phyloP scores from a whole-genome alignment of 2,329 filamentous ascomycete genomes.

The Alternaria ethzedia region DNA sequence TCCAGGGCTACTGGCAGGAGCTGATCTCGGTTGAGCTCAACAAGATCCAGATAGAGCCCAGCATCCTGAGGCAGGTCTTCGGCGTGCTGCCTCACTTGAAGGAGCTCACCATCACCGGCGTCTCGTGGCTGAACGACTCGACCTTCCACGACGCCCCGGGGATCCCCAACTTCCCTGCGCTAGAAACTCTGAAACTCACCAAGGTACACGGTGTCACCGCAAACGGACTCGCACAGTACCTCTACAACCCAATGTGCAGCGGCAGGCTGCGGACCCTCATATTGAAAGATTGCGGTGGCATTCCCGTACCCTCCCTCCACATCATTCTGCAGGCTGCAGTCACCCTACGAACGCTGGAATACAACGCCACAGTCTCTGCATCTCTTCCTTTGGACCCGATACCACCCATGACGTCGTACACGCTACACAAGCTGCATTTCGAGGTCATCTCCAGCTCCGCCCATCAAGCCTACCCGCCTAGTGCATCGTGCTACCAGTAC shows the following conservation, averaged over 20 bases:
- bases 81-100: slow-evolving; percentile 70
- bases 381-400: slow-evolving; percentile 64
- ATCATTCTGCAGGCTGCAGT: slow-evolving; percentile 65
- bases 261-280: slow-evolving; percentile 70
- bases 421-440: slow-evolving; percentile 76
- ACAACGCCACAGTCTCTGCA: slow-evolving; percentile 62
- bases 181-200: slow-evolving; percentile 75
- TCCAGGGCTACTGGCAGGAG: slow-evolving; percentile 70
- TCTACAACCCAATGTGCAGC: slow-evolving; percentile 63
- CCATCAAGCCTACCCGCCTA: slow-evolving; percentile 61
- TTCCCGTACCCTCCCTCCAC: slow-evolving; percentile 68
- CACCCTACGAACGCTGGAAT: slow-evolving; percentile 64
- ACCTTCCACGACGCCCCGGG: slow-evolving; percentile 72
- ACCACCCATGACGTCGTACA: slow-evolving; percentile 70
- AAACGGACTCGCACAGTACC: slow-evolving; percentile 71
- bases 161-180: slow-evolving; percentile 74
- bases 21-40: slow-evolving; percentile 77
- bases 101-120: slow-evolving; percentile 75
- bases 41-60: slow-evolving; percentile 72
- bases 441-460: slow-evolving; percentile 74
- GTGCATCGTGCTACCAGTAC: slow-evolving; percentile 78
- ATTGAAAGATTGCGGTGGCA: slow-evolving; percentile 70
- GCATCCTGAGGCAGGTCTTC: slow-evolving; percentile 73
- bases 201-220: slow-evolving; percentile 75
- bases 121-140: slow-evolving; percentile 75